Evolutionary conservation across 768 basidiomycete species (phyloP), one percentile per base, ranked within the genome.

Genomic region (Pilatotrama ljubarskyi): DNA sequence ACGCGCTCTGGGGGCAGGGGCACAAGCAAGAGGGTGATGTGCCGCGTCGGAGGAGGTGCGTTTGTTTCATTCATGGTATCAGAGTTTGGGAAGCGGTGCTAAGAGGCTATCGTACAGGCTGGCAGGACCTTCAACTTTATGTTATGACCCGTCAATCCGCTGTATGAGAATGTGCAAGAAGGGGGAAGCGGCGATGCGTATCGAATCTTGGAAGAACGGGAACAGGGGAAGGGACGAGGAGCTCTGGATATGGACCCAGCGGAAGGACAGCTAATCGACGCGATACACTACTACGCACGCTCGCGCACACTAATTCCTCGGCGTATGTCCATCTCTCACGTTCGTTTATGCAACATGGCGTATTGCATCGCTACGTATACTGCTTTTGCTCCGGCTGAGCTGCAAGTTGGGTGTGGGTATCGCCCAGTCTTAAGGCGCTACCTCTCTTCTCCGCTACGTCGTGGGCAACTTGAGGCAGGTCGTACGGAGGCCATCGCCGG

Each of bases 21-120:
- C n/a, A 78, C 79, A 65, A 74, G 73, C 56, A 92, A 89, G 83
- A 95, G 93, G 74, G 93, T 95, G 29, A 90, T 95, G 88, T 92
- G 89, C 75, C 86, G 93, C 60, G 88, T 95, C 62, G 93, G 93
- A 46, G 91, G 90, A 73, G 91, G 91, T 87, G 64, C 69, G 85
- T 78, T 6, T 51, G 24, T 46, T 59, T 60, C 20, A 36, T 17
- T 50, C 54, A 11, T 56, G 42, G 58, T 18, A 20, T 8, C 25
- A 25, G 38, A 13, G 37, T 51, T 14, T 47, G 50, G 44, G 20
- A n/a, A 18, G 42, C 3, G 25, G 29, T 20, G 41, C 42, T 60
- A 26, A 55, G n/a, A 60, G 52, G 37, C 36, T 44, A 59, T 20
- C 52, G 43, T 59, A 44, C 68, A 87, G 89, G 89, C 40, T 91